phyloP scores from a whole-genome alignment of 164 flowering plant species.

The Aristolochia fimbriata region DNA sequence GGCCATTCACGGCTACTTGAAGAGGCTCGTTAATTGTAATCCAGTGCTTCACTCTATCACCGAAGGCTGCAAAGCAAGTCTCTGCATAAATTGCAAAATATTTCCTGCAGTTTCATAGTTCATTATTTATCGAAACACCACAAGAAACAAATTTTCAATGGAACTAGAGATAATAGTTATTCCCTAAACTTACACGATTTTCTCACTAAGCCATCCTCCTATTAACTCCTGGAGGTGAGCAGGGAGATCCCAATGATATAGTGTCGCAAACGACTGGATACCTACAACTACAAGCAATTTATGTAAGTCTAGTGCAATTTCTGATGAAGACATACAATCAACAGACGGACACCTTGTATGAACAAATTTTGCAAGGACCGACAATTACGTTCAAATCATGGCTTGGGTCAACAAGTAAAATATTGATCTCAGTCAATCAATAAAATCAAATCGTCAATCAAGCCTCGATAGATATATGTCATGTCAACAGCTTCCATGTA shows the following conservation, averaged over 20 bases:
- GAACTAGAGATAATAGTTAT: no score
- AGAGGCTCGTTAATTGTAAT: constrained; percentile 83
- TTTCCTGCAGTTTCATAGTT: constrained; percentile 39
- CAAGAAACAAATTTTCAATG: neutral
- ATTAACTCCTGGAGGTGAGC: constrained; percentile 58
- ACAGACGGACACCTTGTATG: constrained; percentile 36
- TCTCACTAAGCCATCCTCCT: constrained; percentile 69
- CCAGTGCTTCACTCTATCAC: constrained; percentile 93
- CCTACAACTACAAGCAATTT: constrained; percentile 43
- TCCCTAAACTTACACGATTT: constrained; percentile 60
- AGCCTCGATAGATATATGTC: no score
- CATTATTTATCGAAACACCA: neutral
- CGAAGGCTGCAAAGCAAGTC: constrained; percentile 80
- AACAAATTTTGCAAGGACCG: no score
- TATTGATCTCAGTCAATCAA: no score
- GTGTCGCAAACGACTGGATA: constrained; percentile 60
- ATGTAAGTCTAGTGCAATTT: neutral
- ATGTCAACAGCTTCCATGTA: no score
- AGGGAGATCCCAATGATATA: constrained; percentile 97
- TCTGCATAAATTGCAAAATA: constrained; percentile 78
- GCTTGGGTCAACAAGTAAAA: no score
- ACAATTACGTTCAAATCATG: no score
- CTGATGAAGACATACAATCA: neutral
- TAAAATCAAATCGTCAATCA: no score
- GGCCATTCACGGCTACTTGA: constrained; percentile 78